Evolutionary conservation across 345 rosid genomes (phyloP), one percentile per base, ranked within the genome.

Genomic region (Eucalyptus shirleyi): DNA sequence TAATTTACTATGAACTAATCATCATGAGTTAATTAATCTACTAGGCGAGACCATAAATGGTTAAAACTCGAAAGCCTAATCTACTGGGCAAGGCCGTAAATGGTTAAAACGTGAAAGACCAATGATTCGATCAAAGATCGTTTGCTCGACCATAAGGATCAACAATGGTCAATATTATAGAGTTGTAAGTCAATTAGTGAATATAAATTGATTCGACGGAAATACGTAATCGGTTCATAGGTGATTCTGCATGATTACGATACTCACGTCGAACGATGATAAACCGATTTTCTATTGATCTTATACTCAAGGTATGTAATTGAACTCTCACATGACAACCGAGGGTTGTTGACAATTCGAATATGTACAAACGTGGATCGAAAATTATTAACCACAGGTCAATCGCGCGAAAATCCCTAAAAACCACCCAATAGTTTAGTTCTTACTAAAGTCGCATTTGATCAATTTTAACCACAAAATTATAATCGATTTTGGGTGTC

Each of bases 201-300:
- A 50, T 50, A 50, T 50, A 14, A 50, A 50, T 50, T 0, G 51
- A 50, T 50, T 50, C 51, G 0, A 50, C 17, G 0, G 0, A 50
- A 14, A 0, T 50, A 50, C 17, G 6, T 50, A 50, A 0, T 50
- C 17, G 3, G 51, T 50, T 50, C 51, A 50, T 0, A 0, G 0
- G 51, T 50, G 51, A 50, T 50, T 50, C 2, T 0, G 17, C 51
- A 50, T 0, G 17, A 50, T 50, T 50, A 50, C 3, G 51, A 50
- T 50, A 50, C 51, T 50, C 17, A 6, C 1, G 1, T 50, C 51
- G 3, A 50, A 50, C 1, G 17, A 50, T 0, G 0, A 50, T 50
- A 50, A 50, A 50, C 0, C 6, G 51, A 50, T 50, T 50, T 50
- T 14, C 51, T 50, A 50, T 50, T 50, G 3, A 50, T 50, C 51